A percentile compares a stretch with the other conserved stretches of the same genome.
phyloP scores from a whole-genome alignment of 805 yeast genomes.

The Nakazawaea ishiwadae region DNA sequence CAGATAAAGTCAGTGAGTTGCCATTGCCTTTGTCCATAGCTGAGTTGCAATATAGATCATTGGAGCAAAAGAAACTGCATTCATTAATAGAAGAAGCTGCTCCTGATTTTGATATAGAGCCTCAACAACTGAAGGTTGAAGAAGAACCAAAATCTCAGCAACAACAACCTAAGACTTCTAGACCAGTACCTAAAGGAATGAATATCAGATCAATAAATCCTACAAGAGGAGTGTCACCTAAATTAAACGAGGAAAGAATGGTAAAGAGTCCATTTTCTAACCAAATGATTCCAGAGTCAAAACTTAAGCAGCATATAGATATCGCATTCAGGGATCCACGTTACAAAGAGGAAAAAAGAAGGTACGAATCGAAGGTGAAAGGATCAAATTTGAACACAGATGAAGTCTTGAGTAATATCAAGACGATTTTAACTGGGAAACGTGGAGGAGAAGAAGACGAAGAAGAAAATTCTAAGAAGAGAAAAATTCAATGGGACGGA shows the following conservation, averaged over 20 bases:
- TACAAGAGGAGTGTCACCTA: conserved; percentile 49
- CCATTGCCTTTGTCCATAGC: conserved; percentile 51
- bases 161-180: conserved; percentile 2
- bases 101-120: conserved; percentile 31
- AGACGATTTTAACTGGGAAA: conserved; percentile 30
- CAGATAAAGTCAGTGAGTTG: conserved; percentile 54
- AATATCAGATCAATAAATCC: conserved; percentile 45
- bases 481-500: conserved; percentile 31
- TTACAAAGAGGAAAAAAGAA: conserved; percentile 63
- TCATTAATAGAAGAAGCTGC: conserved; percentile 36
- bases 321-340: conserved; percentile 72
- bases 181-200: conserved; percentile 40
- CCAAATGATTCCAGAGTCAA: conserved; percentile 59
- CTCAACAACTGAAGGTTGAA: background rate
- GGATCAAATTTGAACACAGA: conserved; percentile 44
- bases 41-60: conserved; percentile 57
- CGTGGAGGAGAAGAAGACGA: conserved; percentile 10
- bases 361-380: conserved; percentile 54
- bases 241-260: conserved; percentile 16
- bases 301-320: conserved; percentile 68
- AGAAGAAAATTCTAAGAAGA: conserved; percentile 19
- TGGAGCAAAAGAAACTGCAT: conserved; percentile 43
- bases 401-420: conserved; percentile 60
- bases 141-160: background rate
- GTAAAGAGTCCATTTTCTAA: conserved; percentile 81